These are phyloP conservation scores for Suillus paluster DNA, from an alignment of 768 basidiomycete genomes.

Conservation along the genomic window DNA sequence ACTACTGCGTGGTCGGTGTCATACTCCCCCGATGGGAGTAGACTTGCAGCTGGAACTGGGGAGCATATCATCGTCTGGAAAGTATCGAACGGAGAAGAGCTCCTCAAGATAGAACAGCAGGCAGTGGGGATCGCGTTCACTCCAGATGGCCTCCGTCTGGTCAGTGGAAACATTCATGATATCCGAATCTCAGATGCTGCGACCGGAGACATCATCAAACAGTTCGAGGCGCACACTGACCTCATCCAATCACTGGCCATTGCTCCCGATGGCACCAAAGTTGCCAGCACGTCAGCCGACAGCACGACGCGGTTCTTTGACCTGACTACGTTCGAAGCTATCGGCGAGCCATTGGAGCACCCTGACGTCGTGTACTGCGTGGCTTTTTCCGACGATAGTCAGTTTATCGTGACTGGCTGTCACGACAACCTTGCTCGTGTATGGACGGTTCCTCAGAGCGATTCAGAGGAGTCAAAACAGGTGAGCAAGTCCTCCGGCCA, in stretches of 20 bases:
- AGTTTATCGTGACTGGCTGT: background rate
- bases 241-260: background rate
- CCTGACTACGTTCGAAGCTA: background rate
- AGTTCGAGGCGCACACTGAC: background rate
- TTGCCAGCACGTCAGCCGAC: background rate
- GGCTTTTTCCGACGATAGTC: background rate
- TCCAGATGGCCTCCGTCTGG: background rate
- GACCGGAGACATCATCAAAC: background rate
- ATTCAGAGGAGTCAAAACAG: background rate
- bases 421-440: background rate
- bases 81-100: background rate
- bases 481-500: background rate
- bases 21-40: constrained; percentile 8
- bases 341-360: background rate
- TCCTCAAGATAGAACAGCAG: background rate
- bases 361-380: background rate
- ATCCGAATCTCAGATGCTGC: background rate
- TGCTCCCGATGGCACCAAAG: background rate
- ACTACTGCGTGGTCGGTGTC: background rate
- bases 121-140: background rate
- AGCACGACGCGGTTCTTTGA: background rate
- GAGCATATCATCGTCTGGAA: constrained; percentile 4
- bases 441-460: background rate
- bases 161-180: background rate
- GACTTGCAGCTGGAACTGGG: constrained; percentile 11